Base-by-base conservation (phyloP, 371 early-diverging fungal species). In the Blastocladiella emersonii region DNA sequence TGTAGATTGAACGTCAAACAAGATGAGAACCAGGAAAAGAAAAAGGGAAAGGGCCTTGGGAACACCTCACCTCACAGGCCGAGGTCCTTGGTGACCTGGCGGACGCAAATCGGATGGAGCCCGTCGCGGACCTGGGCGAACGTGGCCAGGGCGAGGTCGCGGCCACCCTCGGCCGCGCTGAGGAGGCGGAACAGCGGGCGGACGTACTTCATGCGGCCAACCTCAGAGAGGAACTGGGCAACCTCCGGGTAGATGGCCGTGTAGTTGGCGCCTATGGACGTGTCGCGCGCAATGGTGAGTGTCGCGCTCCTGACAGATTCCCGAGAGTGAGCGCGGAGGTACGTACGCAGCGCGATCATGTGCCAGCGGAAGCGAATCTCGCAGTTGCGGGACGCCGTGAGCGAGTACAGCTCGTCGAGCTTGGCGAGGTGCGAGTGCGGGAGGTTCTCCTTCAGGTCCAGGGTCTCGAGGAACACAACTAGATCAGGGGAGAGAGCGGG, bases 121-220 rank as follows among this genome's bases (percentile, higher is more conserved):
- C 91, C 90, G n/a, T 74, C 70, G 62, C 82, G 82, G 73, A 92
- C 72, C 53, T 83, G 71, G 68, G 78, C 49, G 70, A 91, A 98
- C 3, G 93, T 92, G 65, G 86, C 72, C 66, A 74, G 76, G 23
- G 98, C 96, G 48, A 94, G 68, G 34, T 80, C 74, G 35, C 77
- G 73, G 15, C 92, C 94, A 66, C 82, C 80, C 61, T 76, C 75
- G 57, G 81, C 81, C 61, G 78, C 72, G 74, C 79, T 74, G 21
- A 89, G 67, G 27, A 75, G 70, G 57, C 88, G 79, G 70, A 88
- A 91, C 34, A 93, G 76, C 61, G 89, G 87, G 39, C 91, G 75
- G 4, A 91, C 89, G 71, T 81, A 95, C 76, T 98, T 98, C 97
- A 95, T 96, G 56, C 98, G 79, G 19, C 98, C 98, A 72, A 93